Evolutionary conservation across 306 rosid species (phyloP), one percentile per base, ranked within the genome.

Genomic region (Phaseolus lunatus): DNA sequence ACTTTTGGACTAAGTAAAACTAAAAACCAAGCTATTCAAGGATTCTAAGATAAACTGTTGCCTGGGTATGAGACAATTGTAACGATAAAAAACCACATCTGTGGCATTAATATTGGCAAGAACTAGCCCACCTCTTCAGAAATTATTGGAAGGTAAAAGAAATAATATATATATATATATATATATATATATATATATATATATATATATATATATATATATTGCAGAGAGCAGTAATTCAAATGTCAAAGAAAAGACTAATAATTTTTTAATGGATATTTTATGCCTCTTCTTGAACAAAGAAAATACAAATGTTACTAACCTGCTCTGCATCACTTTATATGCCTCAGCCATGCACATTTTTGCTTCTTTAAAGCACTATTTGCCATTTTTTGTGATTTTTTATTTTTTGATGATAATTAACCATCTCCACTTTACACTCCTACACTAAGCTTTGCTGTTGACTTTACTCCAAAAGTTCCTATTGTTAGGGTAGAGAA

Each of bases 11-110:
- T 59, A 39, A 2, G 22, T 11, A 33, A 54, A 20, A 70, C 48
- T 47, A 48, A 68, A 26, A 31, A 68, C 52, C 53, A 68, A 29
- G 14, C 54, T 8, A 50, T 31, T 74, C 35, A 69, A 67, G 49
- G 64, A 69, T 63, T 52, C 23, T 20, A 39, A 62, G 78, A 64
- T 56, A 62, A 66, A 48, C 39, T 52, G 78, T 5, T 49, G 37
- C 48, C 54, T 22, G 24, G 27, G 16, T 7, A n/a, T 37, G 50
- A 78, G 65, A 54, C 41, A 63, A 37, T 27, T 26, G 44, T 37
- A 44, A 31, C 13, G 24, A 24, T 1, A 54, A 49, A 22, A 49
- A 5, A 47, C 11, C 52, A 44, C 58, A 41, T 68, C 29, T 47
- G 20, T 20, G 64, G 44, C 22, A 29, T 69, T 58, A 18, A 67